Evolutionary conservation across 176 grass and related monocot genomes (phyloP), one percentile per base, ranked within the genome.

Genomic region (Areca catechu): DNA sequence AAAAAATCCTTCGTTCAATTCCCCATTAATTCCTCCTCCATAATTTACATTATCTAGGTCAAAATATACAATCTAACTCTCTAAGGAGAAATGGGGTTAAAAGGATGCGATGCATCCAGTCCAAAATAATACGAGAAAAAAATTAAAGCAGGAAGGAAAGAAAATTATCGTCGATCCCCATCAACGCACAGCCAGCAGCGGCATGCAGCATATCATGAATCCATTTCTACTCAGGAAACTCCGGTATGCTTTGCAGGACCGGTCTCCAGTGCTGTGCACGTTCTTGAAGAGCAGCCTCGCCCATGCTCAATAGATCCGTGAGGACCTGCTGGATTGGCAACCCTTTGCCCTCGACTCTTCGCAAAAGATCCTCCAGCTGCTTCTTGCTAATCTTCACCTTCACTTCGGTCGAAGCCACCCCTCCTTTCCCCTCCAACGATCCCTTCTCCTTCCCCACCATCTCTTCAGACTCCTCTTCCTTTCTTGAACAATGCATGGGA

Each of bases 301-400:
- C 48, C 7, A 67, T 1, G 18, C 19, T 51, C 16, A 24, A 50
- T 17, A 67, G 28, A 16, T 21, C 65, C 19, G 18, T 51, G 14
- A 67, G 27, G 0, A 67, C 65, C 20, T 43, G 27, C 16, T 17
- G 51, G 24, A 67, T 50, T 50, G 17, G 65, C 65, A 67, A 19
- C 1, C 65, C 50, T 20, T 67, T n/a, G 27, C 51, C 65, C 3
- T 55, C 25, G 1, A 21, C 65, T n/a, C 21, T 50, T 14, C 19
- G 24, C 4, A 67, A 51, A 24, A 67, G 24, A 27, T 67, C 27
- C 65, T 67, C 65, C 27, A 67, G 51, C 28, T 67, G 65, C 65
- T 67, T 67, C 65, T 56, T 67, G 51, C 65, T 67, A 51, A 67
- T 67, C 27, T 67, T 67, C 25, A 67, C 34, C 65, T 51, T 54